Evolutionary conservation across 2,329 filamentous ascomycete genomes (phyloP), one percentile per base, ranked within the genome.

Genomic region (Scortechinia acanthostroma): DNA sequence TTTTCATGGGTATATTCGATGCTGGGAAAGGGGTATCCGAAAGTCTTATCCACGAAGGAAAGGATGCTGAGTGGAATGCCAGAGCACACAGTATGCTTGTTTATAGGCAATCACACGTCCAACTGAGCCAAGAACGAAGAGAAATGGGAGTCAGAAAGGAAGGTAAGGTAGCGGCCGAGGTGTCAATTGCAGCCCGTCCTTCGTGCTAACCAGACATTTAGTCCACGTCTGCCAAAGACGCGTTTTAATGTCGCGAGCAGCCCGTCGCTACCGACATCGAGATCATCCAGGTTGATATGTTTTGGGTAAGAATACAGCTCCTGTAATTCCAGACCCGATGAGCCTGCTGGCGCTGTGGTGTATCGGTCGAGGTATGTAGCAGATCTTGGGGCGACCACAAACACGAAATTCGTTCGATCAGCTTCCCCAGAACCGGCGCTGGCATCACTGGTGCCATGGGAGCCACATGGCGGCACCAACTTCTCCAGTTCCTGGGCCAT

Each of bases 211-310:
- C 71, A 74, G 40, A 74, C 63, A n/a, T 58, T 62, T 47, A 76
- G 50, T 1, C 72, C 72, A 35, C 69, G 63, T 46, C 69, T 60
- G 1, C 70, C 70, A 25, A 73, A 50, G 2, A 74, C 68, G 21
- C 71, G 58, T 17, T 49, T 54, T 35, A 74, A 43, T 2, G 71
- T 73, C 3, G 56, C 49, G n/a, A 62, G 21, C 17, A 75, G 49
- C 3, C 72, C 72, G 40, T 74, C 71, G 14, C 63, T 60, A 10
- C 55, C 69, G 47, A 74, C 67, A 50, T 75, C 71, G 48, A 75
- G 52, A 55, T 74, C 71, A 51, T 76, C 72, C 16, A 75, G 54
- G 47, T 71, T 73, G 42, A 76, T 49, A 51, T 76, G 72, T 35
- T 61, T 59, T 37, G 55, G 54, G 47, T 67, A 70, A 4, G 58